A percentile compares a stretch with the other conserved stretches of the same genome.
Evolutionary conservation across 352 stramenopile species (phyloP).

Genomic region (Pythium biforme): DNA sequence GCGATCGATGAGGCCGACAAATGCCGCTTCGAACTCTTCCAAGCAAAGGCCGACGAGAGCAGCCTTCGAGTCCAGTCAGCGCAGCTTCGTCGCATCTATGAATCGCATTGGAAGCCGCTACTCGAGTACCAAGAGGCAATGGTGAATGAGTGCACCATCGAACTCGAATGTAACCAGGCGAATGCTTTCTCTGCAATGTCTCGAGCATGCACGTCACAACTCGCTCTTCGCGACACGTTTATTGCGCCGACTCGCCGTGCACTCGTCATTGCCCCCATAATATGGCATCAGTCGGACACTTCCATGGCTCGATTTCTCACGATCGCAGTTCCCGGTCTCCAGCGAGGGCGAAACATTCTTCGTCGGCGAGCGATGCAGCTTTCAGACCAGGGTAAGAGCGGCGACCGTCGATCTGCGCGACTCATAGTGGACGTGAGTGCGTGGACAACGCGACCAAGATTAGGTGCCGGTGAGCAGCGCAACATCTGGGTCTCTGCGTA

Average conservation of each 20-base stretch:
- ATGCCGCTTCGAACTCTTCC: slow-evolving; percentile 56
- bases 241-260: slow-evolving; percentile 44
- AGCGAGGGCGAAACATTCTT: slow-evolving; percentile 40
- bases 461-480: not conserved
- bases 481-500: slow-evolving; percentile 61
- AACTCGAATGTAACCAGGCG: slow-evolving; percentile 32
- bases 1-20: slow-evolving; percentile 38
- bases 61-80: slow-evolving; percentile 35
- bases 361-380: slow-evolving; percentile 38
- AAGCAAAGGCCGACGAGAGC: slow-evolving; percentile 58
- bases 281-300: slow-evolving; percentile 28
- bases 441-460: slow-evolving; percentile 23
- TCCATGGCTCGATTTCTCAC: slow-evolving; percentile 21
- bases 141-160: slow-evolving; percentile 28
- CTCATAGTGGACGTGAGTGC: slow-evolving; percentile 54
- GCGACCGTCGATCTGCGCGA: slow-evolving; percentile 17
- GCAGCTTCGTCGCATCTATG: slow-evolving; percentile 37
- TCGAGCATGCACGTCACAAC: slow-evolving; percentile 35
- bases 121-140: slow-evolving; percentile 22
- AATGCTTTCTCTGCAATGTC: slow-evolving; percentile 34
- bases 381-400: slow-evolving; percentile 2
- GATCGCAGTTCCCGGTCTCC: slow-evolving; percentile 48
- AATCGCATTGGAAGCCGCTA: slow-evolving; percentile 30
- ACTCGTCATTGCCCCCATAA: slow-evolving; percentile 41
- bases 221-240: slow-evolving; percentile 49